These are phyloP conservation scores for Pseudogymnoascus destructans DNA, from an alignment of 2,329 filamentous ascomycete genomes.

Conservation along the genomic window DNA sequence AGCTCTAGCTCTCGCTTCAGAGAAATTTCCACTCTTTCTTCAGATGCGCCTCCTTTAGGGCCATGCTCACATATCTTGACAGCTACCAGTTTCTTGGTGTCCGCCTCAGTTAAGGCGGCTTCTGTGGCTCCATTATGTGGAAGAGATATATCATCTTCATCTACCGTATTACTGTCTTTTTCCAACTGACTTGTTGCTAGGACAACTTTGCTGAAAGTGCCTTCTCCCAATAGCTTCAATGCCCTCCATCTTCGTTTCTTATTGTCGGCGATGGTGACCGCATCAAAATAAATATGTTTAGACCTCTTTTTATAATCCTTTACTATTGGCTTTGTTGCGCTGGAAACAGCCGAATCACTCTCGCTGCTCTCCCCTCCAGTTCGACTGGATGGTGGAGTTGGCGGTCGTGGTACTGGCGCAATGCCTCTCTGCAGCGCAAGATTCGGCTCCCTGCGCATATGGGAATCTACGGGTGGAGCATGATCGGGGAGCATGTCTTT, in stretches of 20 bases:
- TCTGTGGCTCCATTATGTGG: conserved; percentile 26
- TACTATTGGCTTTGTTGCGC: conserved; percentile 26
- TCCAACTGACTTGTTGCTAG: conserved; percentile 68
- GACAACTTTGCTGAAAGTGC: conserved; percentile 90
- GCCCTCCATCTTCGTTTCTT: conserved; percentile 69
- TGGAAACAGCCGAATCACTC: conserved; percentile 35
- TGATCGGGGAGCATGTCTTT: conserved; percentile 32
- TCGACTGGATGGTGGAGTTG: conserved; percentile 74
- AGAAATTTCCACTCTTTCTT: conserved; percentile 85
- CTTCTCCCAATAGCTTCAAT: conserved; percentile 71
- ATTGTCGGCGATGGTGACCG: conserved; percentile 49
- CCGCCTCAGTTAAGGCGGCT: conserved; percentile 18
- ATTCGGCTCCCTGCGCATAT: conserved; percentile 64
- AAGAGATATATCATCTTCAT: conserved; percentile 26
- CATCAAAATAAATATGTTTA: conserved; percentile 53
- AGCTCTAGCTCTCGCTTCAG: conserved; percentile 92
- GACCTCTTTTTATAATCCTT: conserved; percentile 26
- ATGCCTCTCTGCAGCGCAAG: conserved; percentile 68
- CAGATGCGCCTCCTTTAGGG: conserved; percentile 81
- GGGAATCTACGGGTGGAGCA: conserved; percentile 36
- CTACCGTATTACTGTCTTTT: conserved; percentile 32
- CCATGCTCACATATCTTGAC: conserved; percentile 95
- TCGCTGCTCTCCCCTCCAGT: conserved; percentile 40
- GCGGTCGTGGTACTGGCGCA: conserved; percentile 46
- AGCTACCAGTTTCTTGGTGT: conserved; percentile 75